Evolutionary conservation across 805 yeast species (phyloP).

Genomic region (Metschnikowia peoriensis): DNA sequence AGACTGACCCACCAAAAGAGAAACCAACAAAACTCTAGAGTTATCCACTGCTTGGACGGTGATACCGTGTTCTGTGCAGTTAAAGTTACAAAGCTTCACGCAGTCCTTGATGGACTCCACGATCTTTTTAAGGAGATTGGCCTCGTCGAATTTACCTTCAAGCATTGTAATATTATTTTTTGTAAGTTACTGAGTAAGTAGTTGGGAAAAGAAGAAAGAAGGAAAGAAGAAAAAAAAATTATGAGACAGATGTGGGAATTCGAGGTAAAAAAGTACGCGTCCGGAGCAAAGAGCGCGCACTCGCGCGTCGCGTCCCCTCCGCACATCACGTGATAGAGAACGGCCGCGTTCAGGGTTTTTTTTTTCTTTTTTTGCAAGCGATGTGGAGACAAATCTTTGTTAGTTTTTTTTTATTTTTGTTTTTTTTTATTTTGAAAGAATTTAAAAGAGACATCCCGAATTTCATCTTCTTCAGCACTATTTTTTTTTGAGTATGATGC

Average conservation of each 20-base stretch:
- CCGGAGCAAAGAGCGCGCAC: not conserved
- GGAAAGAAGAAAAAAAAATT: not conserved
- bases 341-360: too few relatives aligned
- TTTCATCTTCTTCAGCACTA: too few relatives aligned
- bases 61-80: slow-evolving; percentile 92
- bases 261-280: not conserved
- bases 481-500: too few relatives aligned
- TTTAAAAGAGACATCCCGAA: too few relatives aligned
- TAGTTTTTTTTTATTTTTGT: too few relatives aligned
- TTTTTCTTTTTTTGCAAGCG: too few relatives aligned
- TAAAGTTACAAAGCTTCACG: slow-evolving; percentile 93
- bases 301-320: not conserved
- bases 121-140: slow-evolving; percentile 84
- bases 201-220: not conserved
- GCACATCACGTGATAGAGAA: not conserved
- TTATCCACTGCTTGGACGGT: slow-evolving; percentile 97
- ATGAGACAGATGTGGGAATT: not conserved
- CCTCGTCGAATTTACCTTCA: slow-evolving; percentile 96
- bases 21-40: slow-evolving; percentile 90
- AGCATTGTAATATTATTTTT: slow-evolving; percentile 53
- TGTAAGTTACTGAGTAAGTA: not conserved
- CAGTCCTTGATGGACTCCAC: slow-evolving; percentile 94
- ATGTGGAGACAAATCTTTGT: too few relatives aligned
- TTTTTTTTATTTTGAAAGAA: too few relatives aligned
- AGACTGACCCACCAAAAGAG: slow-evolving; percentile 80